Evolutionary conservation across 331 rosid species (phyloP).

Genomic region (Telfairia occidentalis): DNA sequence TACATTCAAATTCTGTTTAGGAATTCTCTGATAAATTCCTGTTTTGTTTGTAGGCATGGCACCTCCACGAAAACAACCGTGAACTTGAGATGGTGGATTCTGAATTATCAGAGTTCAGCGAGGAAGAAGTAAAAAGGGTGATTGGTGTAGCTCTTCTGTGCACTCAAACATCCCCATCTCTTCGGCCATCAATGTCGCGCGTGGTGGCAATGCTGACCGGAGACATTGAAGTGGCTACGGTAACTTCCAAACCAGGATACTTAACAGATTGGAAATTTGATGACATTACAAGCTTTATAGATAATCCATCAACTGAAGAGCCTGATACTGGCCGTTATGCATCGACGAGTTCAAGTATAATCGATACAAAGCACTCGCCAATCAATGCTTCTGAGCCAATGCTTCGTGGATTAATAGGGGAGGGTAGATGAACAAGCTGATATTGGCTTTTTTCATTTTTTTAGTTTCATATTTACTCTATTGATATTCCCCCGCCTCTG

Average conservation of each 20-base stretch:
- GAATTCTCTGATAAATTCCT: not conserved
- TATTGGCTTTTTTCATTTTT: not conserved
- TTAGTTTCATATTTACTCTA: not conserved
- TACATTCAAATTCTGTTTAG: not conserved
- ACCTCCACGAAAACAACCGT: constrained; percentile 42
- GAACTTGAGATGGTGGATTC: constrained; percentile 41
- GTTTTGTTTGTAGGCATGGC: constrained; percentile 45
- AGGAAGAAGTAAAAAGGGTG: constrained; percentile 41
- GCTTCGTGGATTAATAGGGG: constrained; percentile 9
- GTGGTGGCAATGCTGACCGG: constrained; percentile 72
- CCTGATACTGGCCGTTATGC: constrained; percentile 14
- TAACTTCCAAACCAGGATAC: constrained; percentile 57
- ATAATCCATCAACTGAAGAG: constrained; percentile 14
- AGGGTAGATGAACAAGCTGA: constrained; percentile 26
- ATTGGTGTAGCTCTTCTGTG: constrained; percentile 51
- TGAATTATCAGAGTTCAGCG: constrained; percentile 23
- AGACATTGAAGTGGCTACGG: constrained; percentile 43
- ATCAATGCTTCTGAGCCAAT: constrained; percentile 14
- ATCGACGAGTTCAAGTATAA: constrained; percentile 27
- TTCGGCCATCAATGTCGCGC: constrained; percentile 64
- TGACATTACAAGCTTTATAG: constrained; percentile 21
- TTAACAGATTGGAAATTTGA: constrained; percentile 50
- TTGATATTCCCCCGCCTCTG: not conserved
- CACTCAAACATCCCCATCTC: constrained; percentile 60
- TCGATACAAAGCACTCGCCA: constrained; percentile 20